These are phyloP conservation scores for Hypsizygus ulmarius DNA, from an alignment of 1,284 basidiomycete species.

Conservation along the genomic window DNA sequence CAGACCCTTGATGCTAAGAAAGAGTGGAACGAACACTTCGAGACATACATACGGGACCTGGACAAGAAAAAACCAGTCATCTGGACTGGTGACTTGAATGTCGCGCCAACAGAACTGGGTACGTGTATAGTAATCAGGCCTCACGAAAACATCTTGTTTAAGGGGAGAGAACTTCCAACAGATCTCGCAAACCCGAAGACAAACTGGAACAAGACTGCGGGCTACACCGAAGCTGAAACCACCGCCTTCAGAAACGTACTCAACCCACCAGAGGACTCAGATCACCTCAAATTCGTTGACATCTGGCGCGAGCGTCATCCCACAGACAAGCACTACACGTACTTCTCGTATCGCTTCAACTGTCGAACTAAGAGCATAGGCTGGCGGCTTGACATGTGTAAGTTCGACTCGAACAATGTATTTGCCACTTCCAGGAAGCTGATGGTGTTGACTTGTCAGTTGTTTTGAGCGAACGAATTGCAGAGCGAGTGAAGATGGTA, in stretches of 20 bases:
- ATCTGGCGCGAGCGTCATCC: conserved; percentile 81
- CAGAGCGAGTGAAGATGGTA: conserved; percentile 58
- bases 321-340: conserved; percentile 70
- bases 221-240: conserved; percentile 80
- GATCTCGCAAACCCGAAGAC: conserved; percentile 64
- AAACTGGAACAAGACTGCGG: conserved; percentile 80
- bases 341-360: conserved; percentile 84
- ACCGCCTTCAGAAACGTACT: conserved; percentile 67
- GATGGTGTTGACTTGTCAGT: conserved; percentile 40
- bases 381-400: conserved; percentile 87
- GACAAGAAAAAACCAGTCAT: conserved; percentile 82
- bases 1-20: conserved; percentile 75
- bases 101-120: conserved; percentile 77
- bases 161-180: conserved; percentile 27
- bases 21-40: conserved; percentile 75
- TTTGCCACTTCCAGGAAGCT: conserved; percentile 4
- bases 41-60: conserved; percentile 65
- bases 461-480: conserved; percentile 67
- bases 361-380: conserved; percentile 80
- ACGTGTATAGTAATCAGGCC: conserved; percentile 10
- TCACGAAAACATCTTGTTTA: not conserved
- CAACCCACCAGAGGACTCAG: conserved; percentile 35
- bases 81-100: conserved; percentile 89
- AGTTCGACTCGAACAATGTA: conserved; percentile 27
- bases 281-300: conserved; percentile 62